Percentiles rank a stretch among this genome's conserved stretches.
Conservation (phyloP, 768 basidiomycete genomes). For the Lactarius psammicola region DNA sequence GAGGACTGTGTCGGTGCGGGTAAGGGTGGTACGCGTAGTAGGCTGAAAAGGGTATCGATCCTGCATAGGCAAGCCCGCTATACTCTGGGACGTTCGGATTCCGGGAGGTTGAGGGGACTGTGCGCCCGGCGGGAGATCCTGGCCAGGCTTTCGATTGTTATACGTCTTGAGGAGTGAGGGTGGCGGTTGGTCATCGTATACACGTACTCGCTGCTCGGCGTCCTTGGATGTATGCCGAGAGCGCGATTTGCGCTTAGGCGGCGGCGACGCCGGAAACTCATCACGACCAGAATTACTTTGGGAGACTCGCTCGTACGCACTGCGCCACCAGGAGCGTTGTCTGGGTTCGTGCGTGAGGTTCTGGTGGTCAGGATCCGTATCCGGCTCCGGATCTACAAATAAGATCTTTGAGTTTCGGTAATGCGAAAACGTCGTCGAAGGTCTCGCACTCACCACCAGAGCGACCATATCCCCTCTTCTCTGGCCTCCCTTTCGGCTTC, state of each 20-base stretch:
- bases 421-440: not conserved
- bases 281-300: slow-evolving; percentile 23
- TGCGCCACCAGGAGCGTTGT: slow-evolving; percentile 29
- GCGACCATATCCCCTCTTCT: slow-evolving; percentile 35
- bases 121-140: not conserved
- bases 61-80: not conserved
- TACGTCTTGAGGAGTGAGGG: slow-evolving; percentile 37
- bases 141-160: slow-evolving; percentile 6
- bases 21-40: not conserved
- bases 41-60: slow-evolving; percentile 1
- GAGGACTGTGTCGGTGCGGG: slow-evolving; percentile 20
- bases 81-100: not conserved
- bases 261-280: slow-evolving; percentile 20
- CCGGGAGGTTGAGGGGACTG: not conserved
- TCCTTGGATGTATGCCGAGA: slow-evolving; percentile 28
- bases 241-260: slow-evolving; percentile 27
- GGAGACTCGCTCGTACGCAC: slow-evolving; percentile 26
- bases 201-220: slow-evolving; percentile 25
- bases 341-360: slow-evolving; percentile 1
- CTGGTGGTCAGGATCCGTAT: not conserved
- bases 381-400: not conserved
- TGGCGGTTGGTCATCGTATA: slow-evolving; percentile 44
- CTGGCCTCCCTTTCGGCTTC: slow-evolving; percentile 56
- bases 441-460: slow-evolving; percentile 18
- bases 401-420: not conserved